Conservation (phyloP, 306 rosid genomes). For the peach (Prunus persica) region Prunus_persica_NCBIv2 NC_034014.1:4063001-4063500, state of each 20-base stretch:
- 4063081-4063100: not conserved
- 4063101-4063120: not conserved
- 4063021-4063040: not conserved
- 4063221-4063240: slow-evolving; percentile 50
- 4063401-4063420: slow-evolving; percentile 49
- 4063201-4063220: not conserved
- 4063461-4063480: slow-evolving; percentile 81
- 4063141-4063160: not conserved
- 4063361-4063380: slow-evolving; percentile 74
- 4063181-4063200: not conserved
- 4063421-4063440: slow-evolving; percentile 45
- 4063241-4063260: slow-evolving; percentile 70
- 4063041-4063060: not conserved
- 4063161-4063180: not conserved
- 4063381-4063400: slow-evolving; percentile 67
- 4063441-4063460: slow-evolving; percentile 52
- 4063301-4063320: slow-evolving; percentile 49
- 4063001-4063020: not conserved
- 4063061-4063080: not conserved
- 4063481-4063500: slow-evolving; percentile 64
- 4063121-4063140: not conserved
- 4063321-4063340: slow-evolving; percentile 45
- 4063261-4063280: slow-evolving; percentile 45
- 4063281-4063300: slow-evolving; percentile 30
- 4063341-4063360: slow-evolving; percentile 71